Percentiles rank a stretch among this genome's conserved stretches.
phyloP scores from a whole-genome alignment of 345 rosid genomes.

The Iberis pinnata region DNA sequence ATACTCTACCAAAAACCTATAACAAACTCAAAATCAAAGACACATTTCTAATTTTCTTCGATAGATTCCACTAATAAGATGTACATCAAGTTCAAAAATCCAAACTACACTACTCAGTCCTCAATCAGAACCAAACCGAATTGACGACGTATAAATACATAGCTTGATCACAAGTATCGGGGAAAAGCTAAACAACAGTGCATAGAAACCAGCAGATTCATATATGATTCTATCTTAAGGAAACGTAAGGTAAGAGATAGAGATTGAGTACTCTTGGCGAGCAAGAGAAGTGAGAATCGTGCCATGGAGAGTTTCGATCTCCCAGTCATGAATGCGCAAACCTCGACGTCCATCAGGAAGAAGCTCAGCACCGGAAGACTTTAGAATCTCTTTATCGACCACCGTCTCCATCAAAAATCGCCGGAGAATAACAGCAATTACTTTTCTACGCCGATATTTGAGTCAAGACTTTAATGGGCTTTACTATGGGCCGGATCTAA shows the following conservation, averaged over 20 bases:
- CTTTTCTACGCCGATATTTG: constrained; percentile 17
- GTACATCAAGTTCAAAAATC: no score
- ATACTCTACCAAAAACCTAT: no score
- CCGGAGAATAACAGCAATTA: background rate
- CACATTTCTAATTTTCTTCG: no score
- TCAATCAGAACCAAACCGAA: no score
- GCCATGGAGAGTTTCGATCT: constrained; percentile 63
- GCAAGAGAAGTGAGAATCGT: constrained; percentile 73
- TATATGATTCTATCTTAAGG: background rate
- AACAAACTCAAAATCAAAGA: no score
- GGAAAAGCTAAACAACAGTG: background rate
- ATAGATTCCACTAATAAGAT: no score
- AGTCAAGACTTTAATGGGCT: constrained; percentile 20
- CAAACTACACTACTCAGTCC: no score
- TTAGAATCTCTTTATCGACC: constrained; percentile 60
- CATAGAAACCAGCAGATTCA: background rate
- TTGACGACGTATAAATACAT: no score
- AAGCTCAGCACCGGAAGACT: constrained; percentile 63
- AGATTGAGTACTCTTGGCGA: constrained; percentile 38
- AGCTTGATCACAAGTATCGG: background rate
- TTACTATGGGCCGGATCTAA: background rate
- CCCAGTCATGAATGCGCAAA: constrained; percentile 66
- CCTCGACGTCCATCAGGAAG: constrained; percentile 63
- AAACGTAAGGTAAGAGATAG: background rate
- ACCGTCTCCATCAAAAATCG: constrained; percentile 49